These are phyloP conservation scores for Odonthalia washingtoniensis DNA, from an alignment of 31 red algal genomes.

Conservation along the genomic window DNA sequence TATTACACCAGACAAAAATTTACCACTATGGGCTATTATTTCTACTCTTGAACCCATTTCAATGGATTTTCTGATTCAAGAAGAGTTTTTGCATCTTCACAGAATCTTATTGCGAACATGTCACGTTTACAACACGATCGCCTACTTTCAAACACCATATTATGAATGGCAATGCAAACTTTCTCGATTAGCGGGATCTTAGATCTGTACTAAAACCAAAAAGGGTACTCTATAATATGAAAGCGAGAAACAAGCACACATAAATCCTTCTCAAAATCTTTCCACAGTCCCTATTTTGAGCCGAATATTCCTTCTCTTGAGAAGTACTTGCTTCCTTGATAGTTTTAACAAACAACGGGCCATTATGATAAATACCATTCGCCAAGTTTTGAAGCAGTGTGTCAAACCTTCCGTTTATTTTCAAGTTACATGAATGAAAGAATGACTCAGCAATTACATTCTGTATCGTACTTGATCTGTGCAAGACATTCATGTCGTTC, in stretches of 20 bases:
- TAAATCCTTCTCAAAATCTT: slow-evolving; percentile 57
- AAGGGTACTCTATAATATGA: slow-evolving; percentile 41
- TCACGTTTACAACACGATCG: too few relatives aligned
- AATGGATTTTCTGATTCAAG: too few relatives aligned
- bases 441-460: slow-evolving; percentile 1
- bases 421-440: neutral
- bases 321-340: neutral
- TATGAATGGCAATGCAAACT: slow-evolving; percentile 52
- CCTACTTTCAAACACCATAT: slow-evolving; percentile 57
- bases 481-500: slow-evolving; percentile 54
- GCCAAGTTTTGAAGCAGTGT: slow-evolving; percentile 34
- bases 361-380: slow-evolving; percentile 49
- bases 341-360: slow-evolving; percentile 57
- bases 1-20: too few relatives aligned
- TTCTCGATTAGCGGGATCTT: slow-evolving; percentile 24
- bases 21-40: too few relatives aligned
- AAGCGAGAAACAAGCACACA: too few relatives aligned
- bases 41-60: too few relatives aligned
- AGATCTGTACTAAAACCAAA: slow-evolving; percentile 18
- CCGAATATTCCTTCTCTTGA: neutral
- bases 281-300: slow-evolving; percentile 32
- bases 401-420: slow-evolving; percentile 15
- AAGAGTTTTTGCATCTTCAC: too few relatives aligned
- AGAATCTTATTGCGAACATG: too few relatives aligned
- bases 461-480: slow-evolving; percentile 10